Percentiles rank a stretch among this genome's conserved stretches.
Evolutionary conservation across 345 rosid genomes (phyloP).

Genomic region (Eucalyptus erythrocorys): DNA sequence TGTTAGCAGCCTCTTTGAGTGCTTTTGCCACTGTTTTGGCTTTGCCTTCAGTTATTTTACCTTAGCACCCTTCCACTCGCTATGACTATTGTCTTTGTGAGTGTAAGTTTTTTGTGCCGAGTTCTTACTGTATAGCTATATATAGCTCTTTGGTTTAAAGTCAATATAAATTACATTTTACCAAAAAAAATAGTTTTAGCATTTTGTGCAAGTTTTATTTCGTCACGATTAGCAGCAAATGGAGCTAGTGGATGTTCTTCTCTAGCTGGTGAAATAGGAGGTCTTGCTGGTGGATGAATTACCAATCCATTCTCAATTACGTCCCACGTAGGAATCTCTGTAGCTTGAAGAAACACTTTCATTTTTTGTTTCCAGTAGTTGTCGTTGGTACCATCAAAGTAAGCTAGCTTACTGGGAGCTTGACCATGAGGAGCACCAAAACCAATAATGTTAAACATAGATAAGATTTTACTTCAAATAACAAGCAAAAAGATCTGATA

Average conservation of each 20-base stretch:
- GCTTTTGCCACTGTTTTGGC: no score
- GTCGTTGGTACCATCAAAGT: background rate
- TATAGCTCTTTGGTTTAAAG: no score
- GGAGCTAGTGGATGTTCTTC: background rate
- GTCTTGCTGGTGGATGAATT: background rate
- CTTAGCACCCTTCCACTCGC: no score
- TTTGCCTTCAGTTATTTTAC: no score
- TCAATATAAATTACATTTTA: no score
- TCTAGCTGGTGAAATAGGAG: background rate
- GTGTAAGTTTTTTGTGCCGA: no score
- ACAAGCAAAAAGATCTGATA: background rate
- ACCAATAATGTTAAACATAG: background rate
- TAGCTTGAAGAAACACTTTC: background rate
- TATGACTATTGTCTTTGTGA: no score
- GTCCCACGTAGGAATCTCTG: conserved; percentile 5
- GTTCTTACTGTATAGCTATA: no score
- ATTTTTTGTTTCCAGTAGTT: background rate
- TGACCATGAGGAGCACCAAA: background rate
- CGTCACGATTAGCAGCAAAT: background rate
- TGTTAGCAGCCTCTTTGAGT: no score
- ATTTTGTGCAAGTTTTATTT: background rate
- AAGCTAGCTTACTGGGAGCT: background rate
- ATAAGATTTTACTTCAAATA: background rate
- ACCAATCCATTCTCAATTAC: background rate
- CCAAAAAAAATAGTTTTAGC: background rate